Percentiles rank a stretch among this genome's conserved stretches.
phyloP scores from a whole-genome alignment of 83 land plant species.

The Thuja plicata region DNA sequence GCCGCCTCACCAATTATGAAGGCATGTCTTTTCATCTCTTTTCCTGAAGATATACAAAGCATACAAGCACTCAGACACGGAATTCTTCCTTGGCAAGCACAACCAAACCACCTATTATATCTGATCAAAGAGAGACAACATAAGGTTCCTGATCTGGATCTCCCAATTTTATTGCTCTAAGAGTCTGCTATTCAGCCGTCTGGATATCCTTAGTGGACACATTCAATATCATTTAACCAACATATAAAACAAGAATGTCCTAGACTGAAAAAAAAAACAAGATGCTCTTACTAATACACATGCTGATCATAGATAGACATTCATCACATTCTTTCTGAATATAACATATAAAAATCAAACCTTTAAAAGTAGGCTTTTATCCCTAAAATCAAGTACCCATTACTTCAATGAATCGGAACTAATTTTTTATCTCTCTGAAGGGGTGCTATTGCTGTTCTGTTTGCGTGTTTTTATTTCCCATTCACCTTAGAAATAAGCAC shows the following conservation, averaged over 20 bases:
- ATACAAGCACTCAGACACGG: too few relatives aligned
- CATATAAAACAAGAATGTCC: too few relatives aligned
- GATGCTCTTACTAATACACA: not conserved
- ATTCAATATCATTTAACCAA: too few relatives aligned
- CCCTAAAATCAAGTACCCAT: not conserved
- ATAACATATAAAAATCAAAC: too few relatives aligned
- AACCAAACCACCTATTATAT: too few relatives aligned
- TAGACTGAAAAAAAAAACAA: not conserved
- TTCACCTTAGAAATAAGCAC: too few relatives aligned
- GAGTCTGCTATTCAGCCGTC: not conserved
- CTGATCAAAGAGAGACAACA: not conserved
- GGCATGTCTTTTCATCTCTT: too few relatives aligned
- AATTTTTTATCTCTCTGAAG: not conserved
- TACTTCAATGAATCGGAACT: not conserved
- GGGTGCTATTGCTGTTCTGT: not conserved
- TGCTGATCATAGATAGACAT: not conserved
- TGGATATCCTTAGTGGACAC: too few relatives aligned
- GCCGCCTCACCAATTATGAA: too few relatives aligned
- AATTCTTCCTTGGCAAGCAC: too few relatives aligned
- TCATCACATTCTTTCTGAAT: not conserved
- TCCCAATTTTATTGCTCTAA: not conserved
- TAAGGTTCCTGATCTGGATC: not conserved
- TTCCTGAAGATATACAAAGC: too few relatives aligned
- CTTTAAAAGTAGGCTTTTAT: not conserved
- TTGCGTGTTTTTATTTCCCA: not conserved